A percentile compares a stretch with the other conserved stretches of the same genome.
Conservation (phyloP, 2,329 filamentous ascomycete genomes). For the Fusarium subtropicale region DNA sequence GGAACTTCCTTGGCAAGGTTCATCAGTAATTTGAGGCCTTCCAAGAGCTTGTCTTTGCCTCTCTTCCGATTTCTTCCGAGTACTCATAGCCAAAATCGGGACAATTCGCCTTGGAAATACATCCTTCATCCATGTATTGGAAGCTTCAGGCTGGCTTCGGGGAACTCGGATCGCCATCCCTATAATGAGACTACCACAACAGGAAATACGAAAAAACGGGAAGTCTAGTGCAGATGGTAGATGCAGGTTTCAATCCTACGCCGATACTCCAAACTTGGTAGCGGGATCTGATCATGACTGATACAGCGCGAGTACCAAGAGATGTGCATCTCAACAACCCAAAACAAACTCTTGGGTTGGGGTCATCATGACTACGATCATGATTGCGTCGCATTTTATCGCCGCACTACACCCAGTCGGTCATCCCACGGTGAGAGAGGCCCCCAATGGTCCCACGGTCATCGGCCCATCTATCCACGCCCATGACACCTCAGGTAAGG, state of each 20-base stretch:
- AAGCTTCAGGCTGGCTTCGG: conserved; percentile 17
- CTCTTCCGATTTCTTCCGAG: conserved; percentile 26
- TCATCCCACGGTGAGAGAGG: conserved; percentile 42
- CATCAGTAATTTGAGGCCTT: conserved; percentile 18
- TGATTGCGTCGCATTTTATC: conserved; percentile 28
- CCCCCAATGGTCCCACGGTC: conserved; percentile 41
- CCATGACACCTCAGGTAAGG: conserved; percentile 37
- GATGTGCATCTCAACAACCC: conserved; percentile 19
- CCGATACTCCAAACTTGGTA: not conserved
- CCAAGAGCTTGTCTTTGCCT: not conserved
- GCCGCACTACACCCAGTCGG: conserved; percentile 43
- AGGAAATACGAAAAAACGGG: conserved; percentile 22
- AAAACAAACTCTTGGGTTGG: conserved; percentile 4
- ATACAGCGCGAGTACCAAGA: conserved; percentile 7
- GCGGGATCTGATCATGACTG: conserved; percentile 18
- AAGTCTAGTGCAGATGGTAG: conserved; percentile 1
- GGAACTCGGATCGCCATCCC: conserved; percentile 27
- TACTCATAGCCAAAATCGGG: not conserved
- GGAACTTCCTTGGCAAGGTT: conserved; percentile 12
- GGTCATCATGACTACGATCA: conserved; percentile 20
- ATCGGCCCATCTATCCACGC: conserved; percentile 48
- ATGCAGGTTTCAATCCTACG: not conserved
- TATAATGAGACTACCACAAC: conserved; percentile 18
- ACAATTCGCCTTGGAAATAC: conserved; percentile 16
- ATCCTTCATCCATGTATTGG: conserved; percentile 16